These are phyloP conservation scores for Gracilaria caudata DNA, from an alignment of 23 red algal species.

Conservation along the genomic window DNA sequence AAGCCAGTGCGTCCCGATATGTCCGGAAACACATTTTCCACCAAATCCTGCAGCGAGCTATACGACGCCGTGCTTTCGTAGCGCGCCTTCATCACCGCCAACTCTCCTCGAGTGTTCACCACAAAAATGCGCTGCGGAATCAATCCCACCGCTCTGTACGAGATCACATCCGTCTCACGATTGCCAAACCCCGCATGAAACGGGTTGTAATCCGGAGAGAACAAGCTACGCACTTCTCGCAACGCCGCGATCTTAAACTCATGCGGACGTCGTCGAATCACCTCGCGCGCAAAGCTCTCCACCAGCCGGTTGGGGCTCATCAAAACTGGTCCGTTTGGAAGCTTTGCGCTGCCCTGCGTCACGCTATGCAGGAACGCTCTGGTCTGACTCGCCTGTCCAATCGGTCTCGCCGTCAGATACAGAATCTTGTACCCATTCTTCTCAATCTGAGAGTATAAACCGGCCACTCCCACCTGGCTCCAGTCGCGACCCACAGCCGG, in stretches of 20 bases:
- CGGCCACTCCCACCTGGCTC: conserved; percentile 94
- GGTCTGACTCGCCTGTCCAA: conserved; percentile 91
- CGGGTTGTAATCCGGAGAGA: conserved; percentile 86
- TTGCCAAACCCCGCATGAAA: conserved; percentile 99
- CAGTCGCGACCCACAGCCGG: conserved; percentile 97
- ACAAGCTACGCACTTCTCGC: conserved; percentile 80
- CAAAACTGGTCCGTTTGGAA: conserved; percentile 92
- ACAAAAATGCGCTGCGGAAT: conserved; percentile 90
- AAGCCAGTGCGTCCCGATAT: conserved; percentile 56
- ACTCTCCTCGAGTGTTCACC: conserved; percentile 89
- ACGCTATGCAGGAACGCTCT: conserved; percentile 81
- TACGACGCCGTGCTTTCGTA: conserved; percentile 79
- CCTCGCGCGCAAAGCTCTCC: conserved; percentile 91
- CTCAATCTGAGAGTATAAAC: conserved; percentile 85
- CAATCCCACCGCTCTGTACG: conserved; percentile 85
- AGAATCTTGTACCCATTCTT: conserved; percentile 93
- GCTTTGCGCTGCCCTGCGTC: conserved; percentile 72
- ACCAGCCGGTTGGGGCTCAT: conserved; percentile 94
- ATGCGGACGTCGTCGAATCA: conserved; percentile 87
- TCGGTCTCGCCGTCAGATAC: conserved; percentile 95
- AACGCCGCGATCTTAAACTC: conserved; percentile 98
- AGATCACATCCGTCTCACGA: conserved; percentile 86
- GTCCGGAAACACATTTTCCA: conserved; percentile 92
- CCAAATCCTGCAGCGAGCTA: conserved; percentile 71
- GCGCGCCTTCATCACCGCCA: conserved; percentile 82